Conservation (phyloP, 2,329 filamentous ascomycete genomes). For the Apiospora malaysiana region DNA sequence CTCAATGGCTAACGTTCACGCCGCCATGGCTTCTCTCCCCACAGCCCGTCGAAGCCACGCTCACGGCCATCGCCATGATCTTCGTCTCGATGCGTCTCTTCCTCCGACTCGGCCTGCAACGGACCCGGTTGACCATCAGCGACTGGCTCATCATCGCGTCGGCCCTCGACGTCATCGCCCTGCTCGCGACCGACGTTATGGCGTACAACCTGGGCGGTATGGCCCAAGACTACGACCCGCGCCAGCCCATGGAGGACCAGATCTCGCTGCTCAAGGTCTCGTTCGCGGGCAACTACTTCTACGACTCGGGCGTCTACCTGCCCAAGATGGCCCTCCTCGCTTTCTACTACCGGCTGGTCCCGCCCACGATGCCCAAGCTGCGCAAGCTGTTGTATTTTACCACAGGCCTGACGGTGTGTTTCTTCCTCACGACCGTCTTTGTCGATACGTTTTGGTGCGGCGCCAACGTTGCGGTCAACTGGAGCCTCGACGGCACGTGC, state of each 20-base stretch:
- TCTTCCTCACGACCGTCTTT: slow-evolving; percentile 20
- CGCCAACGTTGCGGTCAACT: slow-evolving; percentile 8
- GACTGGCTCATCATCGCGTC: slow-evolving; percentile 18
- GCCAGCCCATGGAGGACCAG: neutral
- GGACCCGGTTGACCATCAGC: slow-evolving; percentile 17
- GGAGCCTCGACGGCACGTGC: slow-evolving; percentile 16
- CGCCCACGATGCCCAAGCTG: slow-evolving; percentile 20
- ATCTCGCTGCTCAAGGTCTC: slow-evolving; percentile 22
- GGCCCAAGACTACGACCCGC: neutral
- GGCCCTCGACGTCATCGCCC: neutral
- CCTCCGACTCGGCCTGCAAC: slow-evolving; percentile 17
- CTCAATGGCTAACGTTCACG: neutral
- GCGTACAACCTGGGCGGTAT: slow-evolving; percentile 14
- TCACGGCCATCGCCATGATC: slow-evolving; percentile 10
- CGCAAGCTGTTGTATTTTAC: slow-evolving; percentile 18
- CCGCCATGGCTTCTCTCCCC: neutral
- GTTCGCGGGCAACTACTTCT: slow-evolving; percentile 26
- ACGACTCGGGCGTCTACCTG: slow-evolving; percentile 27
- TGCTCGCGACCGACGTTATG: slow-evolving; percentile 19
- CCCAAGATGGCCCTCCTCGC: slow-evolving; percentile 25
- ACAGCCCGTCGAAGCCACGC: slow-evolving; percentile 19
- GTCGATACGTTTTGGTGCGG: slow-evolving; percentile 23
- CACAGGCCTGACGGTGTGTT: slow-evolving; percentile 1
- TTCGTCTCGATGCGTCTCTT: slow-evolving; percentile 14
- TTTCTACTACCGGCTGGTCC: slow-evolving; percentile 25